Percentiles rank a stretch among this genome's conserved stretches.
These are phyloP conservation scores for Cryptosporidium meleagridis DNA, from an alignment of 169 alveolate genomes.

Conservation along the genomic window DNA sequence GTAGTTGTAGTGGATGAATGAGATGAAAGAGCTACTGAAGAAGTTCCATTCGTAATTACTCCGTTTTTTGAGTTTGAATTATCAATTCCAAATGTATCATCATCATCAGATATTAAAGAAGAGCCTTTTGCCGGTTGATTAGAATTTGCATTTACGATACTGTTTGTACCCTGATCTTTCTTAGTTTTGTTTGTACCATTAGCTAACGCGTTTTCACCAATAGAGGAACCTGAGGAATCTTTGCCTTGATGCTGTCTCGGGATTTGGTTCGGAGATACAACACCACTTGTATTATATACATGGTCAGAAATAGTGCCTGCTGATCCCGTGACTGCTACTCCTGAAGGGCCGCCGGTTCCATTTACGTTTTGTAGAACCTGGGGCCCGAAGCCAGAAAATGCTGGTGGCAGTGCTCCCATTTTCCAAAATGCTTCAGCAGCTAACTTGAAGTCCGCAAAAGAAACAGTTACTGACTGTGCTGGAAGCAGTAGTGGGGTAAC, in stretches of 20 bases:
- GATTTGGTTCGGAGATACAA: neutral
- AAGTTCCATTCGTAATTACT: neutral
- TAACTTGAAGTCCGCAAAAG: conserved; percentile 51
- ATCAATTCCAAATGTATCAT: neutral
- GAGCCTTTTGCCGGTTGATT: neutral
- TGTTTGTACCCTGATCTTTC: neutral
- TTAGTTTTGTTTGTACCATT: neutral
- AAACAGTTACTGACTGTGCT: conserved; percentile 52
- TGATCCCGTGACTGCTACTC: neutral
- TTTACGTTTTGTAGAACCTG: neutral
- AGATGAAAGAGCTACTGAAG: conserved; percentile 4
- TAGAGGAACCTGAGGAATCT: neutral
- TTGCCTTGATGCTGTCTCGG: conserved; percentile 20
- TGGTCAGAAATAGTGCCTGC: neutral
- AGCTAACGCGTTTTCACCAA: neutral
- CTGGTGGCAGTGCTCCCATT: conserved; percentile 62
- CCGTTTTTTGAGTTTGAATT: neutral
- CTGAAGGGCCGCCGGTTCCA: neutral
- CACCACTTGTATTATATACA: neutral
- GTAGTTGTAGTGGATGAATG: conserved; percentile 7
- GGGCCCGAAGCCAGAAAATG: neutral
- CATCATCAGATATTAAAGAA: neutral
- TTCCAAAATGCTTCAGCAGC: conserved; percentile 73
- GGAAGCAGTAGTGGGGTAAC: conserved; percentile 72
- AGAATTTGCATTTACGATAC: neutral